Evolutionary conservation across 192 early-diverging fungal genomes (phyloP), one percentile per base, ranked within the genome.

Genomic region (Allomyces javanicus): DNA sequence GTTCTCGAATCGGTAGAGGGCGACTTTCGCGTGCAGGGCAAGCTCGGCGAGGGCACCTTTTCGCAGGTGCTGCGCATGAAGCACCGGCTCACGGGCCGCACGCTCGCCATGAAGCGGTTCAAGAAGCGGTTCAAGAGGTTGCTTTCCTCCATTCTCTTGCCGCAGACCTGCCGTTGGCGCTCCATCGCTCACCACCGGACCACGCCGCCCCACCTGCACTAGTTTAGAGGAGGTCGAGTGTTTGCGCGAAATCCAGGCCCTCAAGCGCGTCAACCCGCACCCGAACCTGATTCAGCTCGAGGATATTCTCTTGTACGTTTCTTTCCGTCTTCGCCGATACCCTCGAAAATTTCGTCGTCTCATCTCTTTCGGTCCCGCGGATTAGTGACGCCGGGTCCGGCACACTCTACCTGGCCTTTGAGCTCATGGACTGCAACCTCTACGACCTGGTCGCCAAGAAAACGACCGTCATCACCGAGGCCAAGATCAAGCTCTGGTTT

Each of bases 31-130:
- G 43, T 84, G 63, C 76, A 79, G 73, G 65, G 77, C 45, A 83
- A 83, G 65, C 75, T 84, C 22, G 83, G 83, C 44, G 83, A 84
- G 70, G 83, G 83, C 40, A 84, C 83, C 23, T 84, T 84, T 67
- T 84, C 83, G 23, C 81, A 83, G 62, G 83, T 84, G 33, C 68
- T 84, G 33, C 81, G 79, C 70, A 81, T 83, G 61, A 81, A 81
- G 66, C 81, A 84, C 66, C 81, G 79, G 67, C 73, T 72, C 55
- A 75, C 74, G 10, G 83, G 83, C n/a, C 71, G 72, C 64, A 72
- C 81, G 19, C 81, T 67, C 68, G 83, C 81, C 58, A 84, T 84
- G 83, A 84, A 84, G 67, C 68, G 83, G 64, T 84, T 84, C 65
- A 68, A 78, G 23, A 84, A 84, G 65, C 73, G 74, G 44, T 84